Conservation (phyloP, 1,139 yeast species). For the Wickerhamiella pararugosa region DNA sequence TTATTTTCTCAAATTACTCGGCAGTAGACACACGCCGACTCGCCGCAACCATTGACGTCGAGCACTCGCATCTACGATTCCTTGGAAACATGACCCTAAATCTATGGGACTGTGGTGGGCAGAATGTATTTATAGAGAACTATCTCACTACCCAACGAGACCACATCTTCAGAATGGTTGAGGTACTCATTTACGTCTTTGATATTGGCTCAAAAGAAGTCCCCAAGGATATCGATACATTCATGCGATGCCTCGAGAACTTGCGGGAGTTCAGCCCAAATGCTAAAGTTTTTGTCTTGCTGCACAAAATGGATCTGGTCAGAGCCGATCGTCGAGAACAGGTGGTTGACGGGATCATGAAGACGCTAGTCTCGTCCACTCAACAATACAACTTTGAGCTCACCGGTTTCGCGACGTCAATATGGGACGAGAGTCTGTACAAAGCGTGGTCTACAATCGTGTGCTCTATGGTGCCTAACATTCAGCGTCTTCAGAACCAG, state of each 20-base stretch:
- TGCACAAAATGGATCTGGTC: slow-evolving; percentile 94
- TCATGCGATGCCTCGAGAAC: slow-evolving; percentile 68
- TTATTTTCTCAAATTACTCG: slow-evolving; percentile 75
- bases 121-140: slow-evolving; percentile 92
- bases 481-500: slow-evolving; percentile 64
- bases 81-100: slow-evolving; percentile 91
- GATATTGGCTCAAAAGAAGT: slow-evolving; percentile 91
- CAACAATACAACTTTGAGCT: slow-evolving; percentile 63
- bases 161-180: slow-evolving; percentile 89
- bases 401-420: slow-evolving; percentile 88
- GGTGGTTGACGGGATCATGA: slow-evolving; percentile 71
- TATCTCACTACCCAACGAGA: slow-evolving; percentile 77
- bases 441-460: slow-evolving; percentile 97
- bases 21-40: slow-evolving; percentile 91
- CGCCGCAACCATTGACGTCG: slow-evolving; percentile 97
- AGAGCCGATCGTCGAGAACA: slow-evolving; percentile 78
- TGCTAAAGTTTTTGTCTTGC: slow-evolving; percentile 78
- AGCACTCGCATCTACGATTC: slow-evolving; percentile 84
- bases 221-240: slow-evolving; percentile 84
- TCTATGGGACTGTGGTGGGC: slow-evolving; percentile 94
- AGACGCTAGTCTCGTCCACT: slow-evolving; percentile 61
- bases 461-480: slow-evolving; percentile 87
- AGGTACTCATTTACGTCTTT: slow-evolving; percentile 91
- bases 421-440: slow-evolving; percentile 94
- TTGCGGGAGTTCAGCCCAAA: slow-evolving; percentile 76